These are phyloP conservation scores for Jaminaea rosea DNA, from an alignment of 1,284 basidiomycete genomes.

Conservation along the genomic window DNA sequence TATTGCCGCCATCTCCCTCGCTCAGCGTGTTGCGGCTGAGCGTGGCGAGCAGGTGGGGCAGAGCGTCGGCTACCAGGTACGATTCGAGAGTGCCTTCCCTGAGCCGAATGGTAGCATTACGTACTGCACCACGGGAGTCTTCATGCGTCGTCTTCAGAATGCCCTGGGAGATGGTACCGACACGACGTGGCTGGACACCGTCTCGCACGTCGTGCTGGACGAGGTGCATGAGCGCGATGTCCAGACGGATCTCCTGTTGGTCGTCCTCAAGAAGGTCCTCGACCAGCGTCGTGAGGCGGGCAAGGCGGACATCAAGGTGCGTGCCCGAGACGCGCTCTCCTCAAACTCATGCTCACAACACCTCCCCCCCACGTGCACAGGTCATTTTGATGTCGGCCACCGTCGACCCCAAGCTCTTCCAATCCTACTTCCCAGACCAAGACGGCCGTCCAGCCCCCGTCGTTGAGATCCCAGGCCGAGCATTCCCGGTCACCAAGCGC, in stretches of 20 bases:
- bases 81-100: constrained; percentile 76
- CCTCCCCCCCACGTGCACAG: too few species aligned
- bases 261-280: constrained; percentile 78
- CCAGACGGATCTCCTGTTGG: constrained; percentile 83
- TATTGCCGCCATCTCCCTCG: constrained; percentile 84
- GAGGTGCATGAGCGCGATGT: constrained; percentile 95
- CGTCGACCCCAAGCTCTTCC: constrained; percentile 81
- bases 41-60: constrained; percentile 67
- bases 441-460: constrained; percentile 58
- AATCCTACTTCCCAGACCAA: constrained; percentile 66
- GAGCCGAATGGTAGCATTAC: constrained; percentile 73
- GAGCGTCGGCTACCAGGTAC: constrained; percentile 81
- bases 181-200: constrained; percentile 58
- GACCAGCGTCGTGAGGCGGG: constrained; percentile 62
- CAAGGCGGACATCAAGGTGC: constrained; percentile 70
- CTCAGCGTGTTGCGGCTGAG: constrained; percentile 83
- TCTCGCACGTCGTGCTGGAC: constrained; percentile 87
- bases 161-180: constrained; percentile 52
- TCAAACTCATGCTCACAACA: too few species aligned
- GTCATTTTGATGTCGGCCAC: constrained; percentile 93
- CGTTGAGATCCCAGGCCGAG: constrained; percentile 80
- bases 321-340: too few species aligned
- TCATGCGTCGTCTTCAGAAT: constrained; percentile 76
- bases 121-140: constrained; percentile 89
- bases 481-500: constrained; percentile 73